Conservation (phyloP, 2,329 filamentous ascomycete genomes). For the Sarocladium kiliense region DNA sequence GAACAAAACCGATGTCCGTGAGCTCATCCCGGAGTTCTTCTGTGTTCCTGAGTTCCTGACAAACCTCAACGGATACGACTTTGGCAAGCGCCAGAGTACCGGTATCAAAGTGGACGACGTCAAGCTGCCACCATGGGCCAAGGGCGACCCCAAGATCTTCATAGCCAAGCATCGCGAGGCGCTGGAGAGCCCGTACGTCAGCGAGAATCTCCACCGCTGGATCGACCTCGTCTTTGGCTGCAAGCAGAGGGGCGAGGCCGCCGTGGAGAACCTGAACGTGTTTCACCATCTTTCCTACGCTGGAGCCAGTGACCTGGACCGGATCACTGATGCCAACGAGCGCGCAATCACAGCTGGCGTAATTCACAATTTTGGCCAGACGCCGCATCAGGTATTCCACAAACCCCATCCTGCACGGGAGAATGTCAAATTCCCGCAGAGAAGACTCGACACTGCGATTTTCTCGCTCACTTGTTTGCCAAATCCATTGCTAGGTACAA, state of each 20-base stretch:
- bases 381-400: conserved; percentile 88
- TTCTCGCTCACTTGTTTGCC: conserved; percentile 73
- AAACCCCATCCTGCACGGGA: conserved; percentile 76
- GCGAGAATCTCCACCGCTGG: conserved; percentile 84
- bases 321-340: conserved; percentile 83
- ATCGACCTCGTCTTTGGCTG: conserved; percentile 92
- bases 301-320: conserved; percentile 86
- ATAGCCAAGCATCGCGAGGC: conserved; percentile 95
- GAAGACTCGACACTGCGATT: conserved; percentile 71
- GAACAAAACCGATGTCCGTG: conserved; percentile 90
- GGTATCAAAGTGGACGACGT: conserved; percentile 80
- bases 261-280: conserved; percentile 86
- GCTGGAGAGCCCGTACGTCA: conserved; percentile 88
- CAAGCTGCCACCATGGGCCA: conserved; percentile 89
- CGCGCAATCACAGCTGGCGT: conserved; percentile 86
- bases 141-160: conserved; percentile 92
- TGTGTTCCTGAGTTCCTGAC: conserved; percentile 90
- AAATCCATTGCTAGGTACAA: conserved; percentile 65
- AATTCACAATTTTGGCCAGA: conserved; percentile 98
- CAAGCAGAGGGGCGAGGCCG: conserved; percentile 90
- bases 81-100: conserved; percentile 78
- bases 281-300: conserved; percentile 96
- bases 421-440: conserved; percentile 56
- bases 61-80: conserved; percentile 94
- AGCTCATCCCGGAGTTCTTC: conserved; percentile 95